phyloP scores from a whole-genome alignment of 1,284 basidiomycete species.

The Pascua guehoae region DNA sequence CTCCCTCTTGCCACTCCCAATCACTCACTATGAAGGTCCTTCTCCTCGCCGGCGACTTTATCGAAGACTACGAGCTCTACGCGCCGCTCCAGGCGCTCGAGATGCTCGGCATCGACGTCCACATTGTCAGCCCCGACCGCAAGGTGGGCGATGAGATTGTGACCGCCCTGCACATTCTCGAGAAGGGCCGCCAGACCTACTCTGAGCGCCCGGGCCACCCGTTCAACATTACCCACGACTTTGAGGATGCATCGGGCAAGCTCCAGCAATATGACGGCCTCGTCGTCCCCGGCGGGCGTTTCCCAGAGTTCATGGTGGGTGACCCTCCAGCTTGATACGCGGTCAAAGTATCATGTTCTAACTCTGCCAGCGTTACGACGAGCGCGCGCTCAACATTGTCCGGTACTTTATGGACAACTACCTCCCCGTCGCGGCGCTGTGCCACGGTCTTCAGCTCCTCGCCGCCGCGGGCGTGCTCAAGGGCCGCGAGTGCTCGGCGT shows the following conservation, averaged over 20 bases:
- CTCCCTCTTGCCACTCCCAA: background rate
- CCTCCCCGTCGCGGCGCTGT: slow-evolving; percentile 18
- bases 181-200: slow-evolving; percentile 21
- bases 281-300: slow-evolving; percentile 20
- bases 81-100: slow-evolving; percentile 19
- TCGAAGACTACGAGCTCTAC: slow-evolving; percentile 24
- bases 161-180: slow-evolving; percentile 18
- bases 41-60: slow-evolving; percentile 18
- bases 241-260: slow-evolving; percentile 7
- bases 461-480: slow-evolving; percentile 18
- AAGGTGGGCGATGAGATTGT: slow-evolving; percentile 15
- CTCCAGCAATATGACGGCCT: slow-evolving; percentile 18
- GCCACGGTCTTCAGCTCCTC: slow-evolving; percentile 22
- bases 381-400: slow-evolving; percentile 18
- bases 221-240: slow-evolving; percentile 14
- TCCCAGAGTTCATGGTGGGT: slow-evolving; percentile 12
- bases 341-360: too few species aligned
- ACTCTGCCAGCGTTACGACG: slow-evolving; percentile 14
- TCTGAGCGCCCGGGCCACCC: slow-evolving; percentile 19
- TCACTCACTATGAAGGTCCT: slow-evolving; percentile 10
- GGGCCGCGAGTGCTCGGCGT: slow-evolving; percentile 18
- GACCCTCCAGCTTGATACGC: too few species aligned
- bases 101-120: slow-evolving; percentile 20
- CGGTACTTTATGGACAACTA: slow-evolving; percentile 10
- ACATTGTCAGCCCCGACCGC: slow-evolving; percentile 20